Percentiles rank a stretch among this genome's conserved stretches.
These are phyloP conservation scores for Xerocomus nothofagi DNA, from an alignment of 1,284 basidiomycete genomes.

Conservation along the genomic window DNA sequence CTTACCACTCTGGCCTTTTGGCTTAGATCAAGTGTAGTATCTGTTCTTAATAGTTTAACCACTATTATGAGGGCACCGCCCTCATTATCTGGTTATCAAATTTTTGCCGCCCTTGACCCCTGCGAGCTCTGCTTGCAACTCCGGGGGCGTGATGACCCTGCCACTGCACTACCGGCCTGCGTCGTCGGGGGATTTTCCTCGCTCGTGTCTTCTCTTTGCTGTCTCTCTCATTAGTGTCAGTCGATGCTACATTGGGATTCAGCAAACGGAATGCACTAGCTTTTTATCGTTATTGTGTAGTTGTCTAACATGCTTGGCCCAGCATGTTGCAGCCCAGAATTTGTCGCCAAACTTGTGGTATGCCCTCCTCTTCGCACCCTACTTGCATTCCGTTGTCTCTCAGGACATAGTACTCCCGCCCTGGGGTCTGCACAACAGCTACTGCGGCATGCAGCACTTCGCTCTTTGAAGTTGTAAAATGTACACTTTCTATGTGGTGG, in stretches of 20 bases:
- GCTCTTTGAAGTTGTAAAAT: constrained; percentile 49
- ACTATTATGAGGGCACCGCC: constrained; percentile 36
- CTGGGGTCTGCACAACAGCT: constrained; percentile 65
- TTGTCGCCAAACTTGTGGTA: constrained; percentile 58
- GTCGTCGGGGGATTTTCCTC: constrained; percentile 33
- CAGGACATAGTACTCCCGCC: constrained; percentile 63
- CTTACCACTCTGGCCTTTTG: constrained; percentile 90
- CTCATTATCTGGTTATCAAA: constrained; percentile 36
- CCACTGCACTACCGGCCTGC: constrained; percentile 33
- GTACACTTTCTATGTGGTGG: constrained; percentile 73
- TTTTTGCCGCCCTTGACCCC: constrained; percentile 34
- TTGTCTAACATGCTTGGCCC: constrained; percentile 1
- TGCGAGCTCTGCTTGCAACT: constrained; percentile 39
- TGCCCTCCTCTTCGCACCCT: constrained; percentile 72
- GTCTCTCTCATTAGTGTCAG: too few species aligned
- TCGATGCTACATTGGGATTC: too few species aligned
- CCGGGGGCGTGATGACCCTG: constrained; percentile 34
- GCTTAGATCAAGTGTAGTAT: constrained; percentile 97
- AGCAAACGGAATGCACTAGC: not conserved
- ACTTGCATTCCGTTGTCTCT: constrained; percentile 74
- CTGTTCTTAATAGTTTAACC: constrained; percentile 38
- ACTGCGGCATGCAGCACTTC: constrained; percentile 56
- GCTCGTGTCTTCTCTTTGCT: constrained; percentile 11
- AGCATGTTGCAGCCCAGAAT: constrained; percentile 50
- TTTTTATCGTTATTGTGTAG: not conserved